These are phyloP conservation scores for Lasiodiplodia sp. DNA, from an alignment of 2,329 filamentous ascomycete species.

Conservation along the genomic window DNA sequence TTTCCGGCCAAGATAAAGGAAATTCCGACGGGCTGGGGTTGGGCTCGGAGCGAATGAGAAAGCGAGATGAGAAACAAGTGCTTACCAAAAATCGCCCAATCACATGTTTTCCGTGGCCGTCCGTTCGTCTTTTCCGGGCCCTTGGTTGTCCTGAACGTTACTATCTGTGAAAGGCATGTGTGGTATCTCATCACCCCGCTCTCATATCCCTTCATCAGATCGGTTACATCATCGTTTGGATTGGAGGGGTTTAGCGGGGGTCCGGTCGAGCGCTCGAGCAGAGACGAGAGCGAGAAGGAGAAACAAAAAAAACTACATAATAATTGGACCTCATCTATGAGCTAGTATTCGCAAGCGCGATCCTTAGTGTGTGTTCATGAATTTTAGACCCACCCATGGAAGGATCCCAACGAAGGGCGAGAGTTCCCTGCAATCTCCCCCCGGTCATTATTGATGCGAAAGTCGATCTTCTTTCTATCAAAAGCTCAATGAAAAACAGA, in stretches of 20 bases:
- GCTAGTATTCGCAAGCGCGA: constrained; percentile 8
- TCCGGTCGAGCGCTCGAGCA: background rate
- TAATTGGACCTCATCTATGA: constrained; percentile 3
- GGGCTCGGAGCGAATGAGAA: background rate
- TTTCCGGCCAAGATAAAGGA: background rate
- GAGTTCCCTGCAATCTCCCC: constrained; percentile 10
- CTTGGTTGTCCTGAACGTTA: background rate
- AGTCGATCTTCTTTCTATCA: background rate
- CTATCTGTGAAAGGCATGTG: background rate
- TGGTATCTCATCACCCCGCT: background rate
- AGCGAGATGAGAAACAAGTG: background rate
- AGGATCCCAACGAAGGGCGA: constrained; percentile 2
- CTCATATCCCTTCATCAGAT: background rate
- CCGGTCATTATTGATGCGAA: background rate
- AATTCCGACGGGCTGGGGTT: background rate
- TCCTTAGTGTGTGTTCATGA: constrained; percentile 18
- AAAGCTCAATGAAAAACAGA: background rate
- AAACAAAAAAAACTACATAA: background rate
- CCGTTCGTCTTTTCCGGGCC: background rate
- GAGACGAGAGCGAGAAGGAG: background rate
- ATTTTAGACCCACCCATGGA: constrained; percentile 2
- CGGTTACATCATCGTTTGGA: background rate
- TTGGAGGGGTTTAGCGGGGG: background rate
- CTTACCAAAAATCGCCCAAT: background rate
- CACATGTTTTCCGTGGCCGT: background rate